Conservation (phyloP, 257 asterid genomes). For the Scutellaria baicalensis region DNA sequence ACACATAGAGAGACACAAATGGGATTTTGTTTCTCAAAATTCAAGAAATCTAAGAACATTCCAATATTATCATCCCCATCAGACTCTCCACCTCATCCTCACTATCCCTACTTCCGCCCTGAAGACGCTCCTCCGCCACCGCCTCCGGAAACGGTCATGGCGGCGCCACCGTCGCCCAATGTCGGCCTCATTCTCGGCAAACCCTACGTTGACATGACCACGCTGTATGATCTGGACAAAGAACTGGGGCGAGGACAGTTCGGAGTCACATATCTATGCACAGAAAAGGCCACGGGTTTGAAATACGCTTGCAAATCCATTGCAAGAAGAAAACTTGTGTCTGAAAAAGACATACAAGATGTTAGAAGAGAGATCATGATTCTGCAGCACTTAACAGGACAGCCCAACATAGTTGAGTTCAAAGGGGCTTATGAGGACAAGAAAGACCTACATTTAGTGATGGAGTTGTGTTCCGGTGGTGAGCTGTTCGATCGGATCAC, state of each 20-base stretch:
- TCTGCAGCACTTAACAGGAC: conserved; percentile 48
- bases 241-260: conserved; percentile 70
- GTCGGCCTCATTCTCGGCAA: conserved; percentile 32
- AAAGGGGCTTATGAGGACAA: conserved; percentile 58
- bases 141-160: conserved; percentile 6
- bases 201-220: conserved; percentile 36
- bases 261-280: conserved; percentile 57
- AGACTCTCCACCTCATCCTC: conserved; percentile 25
- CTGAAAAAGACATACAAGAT: conserved; percentile 31
- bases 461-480: conserved; percentile 64
- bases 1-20: conserved; percentile 10
- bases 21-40: conserved; percentile 56
- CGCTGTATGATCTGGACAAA: conserved; percentile 30
- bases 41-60: conserved; percentile 32
- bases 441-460: conserved; percentile 35
- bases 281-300: conserved; percentile 29
- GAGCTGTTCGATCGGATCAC: conserved; percentile 69
- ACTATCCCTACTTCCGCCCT: conserved; percentile 1
- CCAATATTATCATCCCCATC: conserved; percentile 52
- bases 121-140: not conserved
- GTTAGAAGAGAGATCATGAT: conserved; percentile 49
- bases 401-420: conserved; percentile 62
- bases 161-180: conserved; percentile 5
- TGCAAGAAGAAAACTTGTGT: conserved; percentile 27
- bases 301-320: conserved; percentile 60